phyloP scores from a whole-genome alignment of 179 eudicot species.

The Camellia oleifera region DNA sequence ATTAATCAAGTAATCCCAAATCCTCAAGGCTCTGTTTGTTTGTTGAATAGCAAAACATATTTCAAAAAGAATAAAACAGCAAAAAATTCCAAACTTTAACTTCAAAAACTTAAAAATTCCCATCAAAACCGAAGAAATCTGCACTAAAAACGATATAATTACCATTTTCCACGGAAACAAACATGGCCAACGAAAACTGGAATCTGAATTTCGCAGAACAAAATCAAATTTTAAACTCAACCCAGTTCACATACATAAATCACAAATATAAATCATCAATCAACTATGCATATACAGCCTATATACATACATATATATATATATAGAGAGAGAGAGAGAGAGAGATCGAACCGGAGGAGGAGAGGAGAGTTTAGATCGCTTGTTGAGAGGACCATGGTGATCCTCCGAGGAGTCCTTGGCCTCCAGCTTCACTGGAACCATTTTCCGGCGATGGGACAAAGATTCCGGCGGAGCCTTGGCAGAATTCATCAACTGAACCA shows the following conservation, averaged over 20 bases:
- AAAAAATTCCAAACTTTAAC: neutral
- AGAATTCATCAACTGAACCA: constrained; percentile 70
- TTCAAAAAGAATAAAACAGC: neutral
- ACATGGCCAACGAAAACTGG: neutral
- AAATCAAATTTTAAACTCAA: neutral
- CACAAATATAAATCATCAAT: neutral
- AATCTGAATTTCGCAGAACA: neutral
- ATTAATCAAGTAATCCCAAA: neutral
- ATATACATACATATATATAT: neutral
- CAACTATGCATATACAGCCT: neutral
- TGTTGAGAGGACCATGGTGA: constrained; percentile 33
- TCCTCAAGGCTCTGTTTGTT: neutral
- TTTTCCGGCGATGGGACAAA: constrained; percentile 28
- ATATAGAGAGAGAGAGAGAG: constrained; percentile 12
- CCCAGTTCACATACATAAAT: neutral
- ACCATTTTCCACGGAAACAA: neutral
- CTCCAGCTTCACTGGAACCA: constrained; percentile 52
- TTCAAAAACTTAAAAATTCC: neutral
- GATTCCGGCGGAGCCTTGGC: constrained; percentile 24
- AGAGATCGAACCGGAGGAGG: constrained; percentile 16
- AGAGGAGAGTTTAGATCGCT: constrained; percentile 44
- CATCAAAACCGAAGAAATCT: neutral
- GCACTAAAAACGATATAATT: neutral
- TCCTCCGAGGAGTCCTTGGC: constrained; percentile 37
- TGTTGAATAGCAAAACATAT: neutral